Percentiles rank a stretch among this genome's conserved stretches.
Conservation (phyloP, 305 asterid species). For the Solanum aculeatissimum region DNA sequence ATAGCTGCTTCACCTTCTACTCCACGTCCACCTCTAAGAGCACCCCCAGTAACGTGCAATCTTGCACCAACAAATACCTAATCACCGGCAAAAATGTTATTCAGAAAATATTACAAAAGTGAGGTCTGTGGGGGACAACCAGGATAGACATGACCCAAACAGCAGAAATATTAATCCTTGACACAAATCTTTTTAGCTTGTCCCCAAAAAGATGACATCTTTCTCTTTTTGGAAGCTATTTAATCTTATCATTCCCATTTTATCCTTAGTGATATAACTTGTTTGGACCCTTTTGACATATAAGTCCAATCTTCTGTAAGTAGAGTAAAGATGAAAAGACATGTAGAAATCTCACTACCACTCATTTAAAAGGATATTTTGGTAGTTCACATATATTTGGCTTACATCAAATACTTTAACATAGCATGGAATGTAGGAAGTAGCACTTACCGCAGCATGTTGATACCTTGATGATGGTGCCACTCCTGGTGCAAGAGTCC, state of each 20-base stretch:
- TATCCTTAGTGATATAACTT: background rate
- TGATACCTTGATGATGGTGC: conserved; percentile 97
- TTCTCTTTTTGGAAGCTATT: background rate
- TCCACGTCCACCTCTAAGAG: conserved; percentile 91
- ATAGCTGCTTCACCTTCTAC: conserved; percentile 91
- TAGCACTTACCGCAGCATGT: conserved; percentile 89
- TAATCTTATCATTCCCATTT: background rate
- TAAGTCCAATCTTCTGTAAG: background rate
- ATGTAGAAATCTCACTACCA: background rate
- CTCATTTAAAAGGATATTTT: background rate
- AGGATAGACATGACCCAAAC: background rate
- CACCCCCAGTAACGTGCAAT: conserved; percentile 98
- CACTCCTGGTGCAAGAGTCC: conserved; percentile 99
- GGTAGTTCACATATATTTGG: background rate
- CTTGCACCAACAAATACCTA: conserved; percentile 99
- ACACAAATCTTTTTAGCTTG: background rate
- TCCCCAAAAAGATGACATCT: background rate
- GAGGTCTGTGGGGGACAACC: background rate
- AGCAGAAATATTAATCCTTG: background rate
- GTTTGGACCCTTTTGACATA: background rate
- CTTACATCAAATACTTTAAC: background rate
- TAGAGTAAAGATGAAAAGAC: background rate
- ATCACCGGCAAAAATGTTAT: background rate
- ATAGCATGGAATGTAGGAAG: background rate
- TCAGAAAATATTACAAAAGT: background rate